Conservation (phyloP, 73 alveolate species). For the Blepharisma stoltei region DNA sequence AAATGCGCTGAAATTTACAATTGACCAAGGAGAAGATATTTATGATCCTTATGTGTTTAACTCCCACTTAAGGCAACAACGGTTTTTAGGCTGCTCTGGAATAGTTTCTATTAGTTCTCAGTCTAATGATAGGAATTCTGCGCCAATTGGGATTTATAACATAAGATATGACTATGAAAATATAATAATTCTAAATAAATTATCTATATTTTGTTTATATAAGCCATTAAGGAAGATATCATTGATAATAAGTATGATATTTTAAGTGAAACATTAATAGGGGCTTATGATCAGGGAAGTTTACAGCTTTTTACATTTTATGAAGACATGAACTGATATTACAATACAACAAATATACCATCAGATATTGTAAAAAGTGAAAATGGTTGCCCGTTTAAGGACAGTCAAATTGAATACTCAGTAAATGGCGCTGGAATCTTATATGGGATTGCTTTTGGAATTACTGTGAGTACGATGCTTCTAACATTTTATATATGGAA, state of each 20-base stretch:
- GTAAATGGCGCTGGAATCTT: neutral
- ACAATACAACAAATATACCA: neutral
- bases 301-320: neutral
- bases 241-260: too few species aligned
- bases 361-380: neutral
- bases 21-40: neutral
- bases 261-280: too few species aligned
- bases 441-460: neutral
- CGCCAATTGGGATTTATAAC: too few species aligned
- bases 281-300: too few species aligned
- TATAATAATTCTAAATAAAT: too few species aligned
- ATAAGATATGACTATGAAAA: too few species aligned
- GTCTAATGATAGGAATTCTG: neutral
- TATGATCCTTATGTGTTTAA: too few species aligned
- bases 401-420: neutral
- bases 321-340: neutral
- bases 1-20: neutral
- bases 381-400: constrained; percentile 9
- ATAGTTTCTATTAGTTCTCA: too few species aligned
- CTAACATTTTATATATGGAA: neutral
- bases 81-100: too few species aligned
- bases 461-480: neutral
- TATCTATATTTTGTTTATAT: too few species aligned
- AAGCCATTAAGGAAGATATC: too few species aligned
- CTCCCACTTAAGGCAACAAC: too few species aligned